These are phyloP conservation scores for Neurospora sp. DNA, from an alignment of 495 filamentous ascomycete genomes.

Conservation along the genomic window DNA sequence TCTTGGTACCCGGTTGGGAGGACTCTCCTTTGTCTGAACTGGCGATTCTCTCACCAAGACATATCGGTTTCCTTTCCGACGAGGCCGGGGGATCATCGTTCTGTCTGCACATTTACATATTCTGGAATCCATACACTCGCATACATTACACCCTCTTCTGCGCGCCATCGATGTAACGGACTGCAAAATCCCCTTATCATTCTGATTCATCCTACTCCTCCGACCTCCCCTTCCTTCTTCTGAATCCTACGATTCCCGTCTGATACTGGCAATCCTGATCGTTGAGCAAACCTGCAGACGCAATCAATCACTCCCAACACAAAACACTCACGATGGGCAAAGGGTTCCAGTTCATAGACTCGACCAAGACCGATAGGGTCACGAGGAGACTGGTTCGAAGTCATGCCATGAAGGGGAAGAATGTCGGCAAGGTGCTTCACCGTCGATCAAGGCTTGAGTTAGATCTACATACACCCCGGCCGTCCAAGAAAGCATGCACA, in stretches of 20 bases:
- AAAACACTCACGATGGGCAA: background rate
- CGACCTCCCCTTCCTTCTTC: background rate
- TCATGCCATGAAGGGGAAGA: background rate
- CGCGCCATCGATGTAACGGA: background rate
- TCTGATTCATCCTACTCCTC: background rate
- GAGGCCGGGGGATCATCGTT: background rate
- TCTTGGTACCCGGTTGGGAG: background rate
- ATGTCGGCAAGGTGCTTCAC: background rate
- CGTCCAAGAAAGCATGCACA: background rate
- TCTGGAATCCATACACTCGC: background rate
- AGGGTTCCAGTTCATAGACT: background rate
- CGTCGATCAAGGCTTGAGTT: background rate
- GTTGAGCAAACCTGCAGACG: background rate
- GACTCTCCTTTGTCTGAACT: background rate
- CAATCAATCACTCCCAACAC: background rate
- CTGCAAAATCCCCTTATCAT: background rate
- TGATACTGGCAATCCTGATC: background rate
- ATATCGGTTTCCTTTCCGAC: background rate
- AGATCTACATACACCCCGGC: background rate
- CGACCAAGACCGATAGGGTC: background rate
- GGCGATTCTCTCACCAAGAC: background rate
- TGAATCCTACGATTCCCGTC: background rate
- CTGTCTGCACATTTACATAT: background rate
- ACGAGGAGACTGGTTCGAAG: background rate
- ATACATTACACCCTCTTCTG: background rate